Percentiles rank a stretch among this genome's conserved stretches.
Conservation (phyloP, 2,329 filamentous ascomycete species). For the Didymella pinodella region DNA sequence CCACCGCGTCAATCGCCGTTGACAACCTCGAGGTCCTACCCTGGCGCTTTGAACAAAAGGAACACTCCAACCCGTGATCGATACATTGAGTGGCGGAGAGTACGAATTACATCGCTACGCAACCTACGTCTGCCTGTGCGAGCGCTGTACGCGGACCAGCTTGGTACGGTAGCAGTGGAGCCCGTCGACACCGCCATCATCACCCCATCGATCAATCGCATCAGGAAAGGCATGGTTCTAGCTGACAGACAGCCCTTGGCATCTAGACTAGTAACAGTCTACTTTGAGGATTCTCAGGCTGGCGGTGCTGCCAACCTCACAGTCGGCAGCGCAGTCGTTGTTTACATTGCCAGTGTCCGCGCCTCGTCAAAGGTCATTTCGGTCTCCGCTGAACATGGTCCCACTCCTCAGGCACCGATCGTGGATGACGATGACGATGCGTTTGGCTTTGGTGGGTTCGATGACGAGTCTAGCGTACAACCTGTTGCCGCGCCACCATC, state of each 20-base stretch:
- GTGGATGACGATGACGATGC: conserved; percentile 50
- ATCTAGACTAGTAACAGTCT: conserved; percentile 63
- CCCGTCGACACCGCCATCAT: conserved; percentile 44
- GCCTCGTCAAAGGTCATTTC: conserved; percentile 78
- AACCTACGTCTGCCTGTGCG: conserved; percentile 86
- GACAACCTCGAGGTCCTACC: conserved; percentile 57
- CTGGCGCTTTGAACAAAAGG: conserved; percentile 53
- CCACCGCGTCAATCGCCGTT: conserved; percentile 36
- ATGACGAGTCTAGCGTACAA: conserved; percentile 42
- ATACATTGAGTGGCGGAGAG: conserved; percentile 73
- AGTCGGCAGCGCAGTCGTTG: conserved; percentile 74
- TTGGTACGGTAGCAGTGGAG: conserved; percentile 84
- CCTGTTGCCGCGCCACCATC: conserved; percentile 33
- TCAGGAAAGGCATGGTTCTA: conserved; percentile 84
- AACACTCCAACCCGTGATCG: conserved; percentile 25
- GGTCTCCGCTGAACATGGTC: conserved; percentile 38
- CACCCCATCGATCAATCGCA: conserved; percentile 48
- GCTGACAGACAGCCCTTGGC: conserved; percentile 66
- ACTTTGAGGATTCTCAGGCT: conserved; percentile 65
- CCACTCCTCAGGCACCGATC: conserved; percentile 24
- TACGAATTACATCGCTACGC: conserved; percentile 83
- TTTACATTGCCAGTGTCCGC: conserved; percentile 87
- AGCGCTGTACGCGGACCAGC: conserved; percentile 78
- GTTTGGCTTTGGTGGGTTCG: conserved; percentile 66
- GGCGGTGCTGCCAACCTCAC: conserved; percentile 69